Evolutionary conservation across 2,329 filamentous ascomycete species (phyloP).

Genomic region (Fusarium sp.): DNA sequence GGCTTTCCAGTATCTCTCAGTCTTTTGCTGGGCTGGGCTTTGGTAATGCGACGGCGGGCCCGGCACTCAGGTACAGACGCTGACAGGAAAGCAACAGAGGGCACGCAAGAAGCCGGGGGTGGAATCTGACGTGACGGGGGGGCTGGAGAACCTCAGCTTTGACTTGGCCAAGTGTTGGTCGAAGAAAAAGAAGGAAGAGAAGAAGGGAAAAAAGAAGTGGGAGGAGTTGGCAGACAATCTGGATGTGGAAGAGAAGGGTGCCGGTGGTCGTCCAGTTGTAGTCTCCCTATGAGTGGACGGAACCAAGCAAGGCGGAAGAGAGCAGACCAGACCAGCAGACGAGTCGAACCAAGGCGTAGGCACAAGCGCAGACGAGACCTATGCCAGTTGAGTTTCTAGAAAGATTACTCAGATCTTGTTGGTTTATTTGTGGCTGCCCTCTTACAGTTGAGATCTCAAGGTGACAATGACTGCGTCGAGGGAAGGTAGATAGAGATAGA

Average conservation of each 20-base stretch:
- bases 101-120: slow-evolving; percentile 37
- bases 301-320: slow-evolving; percentile 38
- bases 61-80: slow-evolving; percentile 36
- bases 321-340: slow-evolving; percentile 9
- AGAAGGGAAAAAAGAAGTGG: slow-evolving; percentile 31
- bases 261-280: slow-evolving; percentile 31
- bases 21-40: slow-evolving; percentile 21
- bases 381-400: slow-evolving; percentile 19
- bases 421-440: slow-evolving; percentile 11
- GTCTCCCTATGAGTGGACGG: slow-evolving; percentile 35
- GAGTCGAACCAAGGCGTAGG: slow-evolving; percentile 22
- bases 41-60: slow-evolving; percentile 39
- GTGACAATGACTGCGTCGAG: slow-evolving; percentile 10
- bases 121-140: slow-evolving; percentile 39
- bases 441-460: slow-evolving; percentile 17
- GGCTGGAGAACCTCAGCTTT: slow-evolving; percentile 21
- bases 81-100: slow-evolving; percentile 17
- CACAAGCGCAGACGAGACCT: not conserved
- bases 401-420: slow-evolving; percentile 28
- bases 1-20: slow-evolving; percentile 25
- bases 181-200: slow-evolving; percentile 16
- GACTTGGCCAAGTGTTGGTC: slow-evolving; percentile 20
- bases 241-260: slow-evolving; percentile 30
- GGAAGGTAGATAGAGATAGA: slow-evolving; percentile 1
- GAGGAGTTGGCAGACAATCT: slow-evolving; percentile 32